A percentile compares a stretch with the other conserved stretches of the same genome.
These are phyloP conservation scores for Pseudogymnoascus sp. DNA, from an alignment of 2,329 filamentous ascomycete genomes.

Conservation along the genomic window DNA sequence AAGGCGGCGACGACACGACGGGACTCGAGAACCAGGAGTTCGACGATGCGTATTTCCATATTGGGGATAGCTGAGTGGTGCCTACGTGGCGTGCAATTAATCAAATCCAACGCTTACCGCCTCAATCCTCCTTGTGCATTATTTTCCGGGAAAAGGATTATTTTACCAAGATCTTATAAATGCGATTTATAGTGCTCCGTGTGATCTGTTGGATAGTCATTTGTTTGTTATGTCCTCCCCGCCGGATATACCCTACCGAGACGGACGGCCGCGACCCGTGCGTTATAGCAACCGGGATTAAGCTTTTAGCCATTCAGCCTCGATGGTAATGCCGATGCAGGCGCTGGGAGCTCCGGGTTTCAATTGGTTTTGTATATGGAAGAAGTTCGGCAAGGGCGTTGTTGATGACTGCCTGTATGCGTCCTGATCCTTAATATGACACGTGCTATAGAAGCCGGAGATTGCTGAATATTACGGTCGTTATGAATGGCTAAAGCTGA, in stretches of 20 bases:
- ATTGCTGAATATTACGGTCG: neutral
- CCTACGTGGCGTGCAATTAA: neutral
- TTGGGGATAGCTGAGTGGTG: constrained; percentile 15
- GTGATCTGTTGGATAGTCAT: neutral
- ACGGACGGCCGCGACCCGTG: neutral
- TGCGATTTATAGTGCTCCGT: neutral
- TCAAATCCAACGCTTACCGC: neutral
- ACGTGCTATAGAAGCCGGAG: neutral
- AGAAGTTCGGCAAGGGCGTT: neutral
- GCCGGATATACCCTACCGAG: neutral
- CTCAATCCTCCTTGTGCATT: neutral
- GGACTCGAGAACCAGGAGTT: constrained; percentile 25
- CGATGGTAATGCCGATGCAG: neutral
- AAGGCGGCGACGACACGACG: constrained; percentile 15
- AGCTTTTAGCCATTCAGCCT: constrained; percentile 5
- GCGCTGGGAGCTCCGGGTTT: neutral
- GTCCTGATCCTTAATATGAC: neutral
- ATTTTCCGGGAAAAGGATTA: neutral
- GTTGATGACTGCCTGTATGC: neutral
- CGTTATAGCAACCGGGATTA: neutral
- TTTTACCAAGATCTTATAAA: neutral
- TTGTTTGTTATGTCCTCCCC: neutral
- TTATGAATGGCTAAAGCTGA: neutral
- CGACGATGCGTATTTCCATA: constrained; percentile 26
- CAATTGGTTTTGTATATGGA: neutral